Evolutionary conservation across 805 yeast genomes (phyloP).

Genomic region (Lachancea thermotolerans): DNA sequence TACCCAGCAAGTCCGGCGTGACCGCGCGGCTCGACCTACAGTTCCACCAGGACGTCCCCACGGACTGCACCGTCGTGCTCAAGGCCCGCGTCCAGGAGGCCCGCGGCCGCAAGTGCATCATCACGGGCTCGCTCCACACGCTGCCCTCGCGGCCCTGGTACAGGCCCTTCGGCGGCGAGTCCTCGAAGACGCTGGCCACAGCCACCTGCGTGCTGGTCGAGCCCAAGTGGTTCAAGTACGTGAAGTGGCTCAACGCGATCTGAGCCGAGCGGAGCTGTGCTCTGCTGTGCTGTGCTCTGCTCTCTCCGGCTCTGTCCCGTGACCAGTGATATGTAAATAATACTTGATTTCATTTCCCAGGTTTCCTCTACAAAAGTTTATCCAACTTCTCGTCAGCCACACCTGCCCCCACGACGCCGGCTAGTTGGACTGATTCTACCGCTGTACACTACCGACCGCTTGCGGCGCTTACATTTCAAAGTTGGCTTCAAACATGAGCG

Average conservation of each 20-base stretch:
- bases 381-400: no score
- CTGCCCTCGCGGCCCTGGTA: slow-evolving; percentile 12
- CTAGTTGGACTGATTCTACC: no score
- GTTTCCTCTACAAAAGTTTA: no score
- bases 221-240: slow-evolving; percentile 80
- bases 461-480: no score
- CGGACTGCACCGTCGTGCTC: slow-evolving; percentile 58
- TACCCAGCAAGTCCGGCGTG: slow-evolving; percentile 82
- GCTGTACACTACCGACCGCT: no score
- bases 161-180: slow-evolving; percentile 15
- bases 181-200: slow-evolving; percentile 43
- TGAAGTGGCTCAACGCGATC: slow-evolving; percentile 46
- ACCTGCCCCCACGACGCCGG: no score
- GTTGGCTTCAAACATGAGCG: slow-evolving; percentile 10
- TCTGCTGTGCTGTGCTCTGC: neutral
- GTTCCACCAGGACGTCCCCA: slow-evolving; percentile 43
- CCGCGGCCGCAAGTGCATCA: slow-evolving; percentile 77
- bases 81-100: slow-evolving; percentile 56
- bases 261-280: neutral
- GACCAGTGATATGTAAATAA: no score
- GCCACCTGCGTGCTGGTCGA: slow-evolving; percentile 73
- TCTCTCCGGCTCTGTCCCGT: no score
- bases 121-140: slow-evolving; percentile 60
- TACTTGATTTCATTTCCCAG: no score
- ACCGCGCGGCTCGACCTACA: slow-evolving; percentile 71